phyloP scores from a whole-genome alignment of 129 eudicot genomes.

The Mikania micrantha region DNA sequence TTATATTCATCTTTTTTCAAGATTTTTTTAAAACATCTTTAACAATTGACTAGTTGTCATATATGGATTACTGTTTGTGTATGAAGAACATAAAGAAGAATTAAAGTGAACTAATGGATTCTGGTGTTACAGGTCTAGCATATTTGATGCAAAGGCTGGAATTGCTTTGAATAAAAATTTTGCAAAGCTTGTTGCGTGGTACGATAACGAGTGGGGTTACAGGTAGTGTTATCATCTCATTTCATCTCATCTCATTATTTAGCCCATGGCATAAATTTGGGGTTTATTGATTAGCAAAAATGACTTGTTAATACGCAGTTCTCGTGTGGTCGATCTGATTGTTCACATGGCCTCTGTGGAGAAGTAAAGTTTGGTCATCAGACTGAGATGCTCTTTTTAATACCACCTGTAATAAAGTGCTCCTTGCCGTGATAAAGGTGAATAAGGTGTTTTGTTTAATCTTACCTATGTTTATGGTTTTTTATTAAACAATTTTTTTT shows the following conservation, averaged over 20 bases:
- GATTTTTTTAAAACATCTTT: background rate
- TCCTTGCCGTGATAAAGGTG: slow-evolving; percentile 13
- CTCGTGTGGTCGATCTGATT: slow-evolving; percentile 70
- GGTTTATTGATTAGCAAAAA: background rate
- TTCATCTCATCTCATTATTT: background rate
- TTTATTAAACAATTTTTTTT: slow-evolving; percentile 5
- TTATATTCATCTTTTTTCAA: background rate
- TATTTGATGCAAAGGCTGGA: slow-evolving; percentile 83
- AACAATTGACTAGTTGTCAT: background rate
- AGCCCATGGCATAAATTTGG: background rate
- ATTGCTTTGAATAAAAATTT: slow-evolving; percentile 56
- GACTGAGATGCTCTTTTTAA: background rate
- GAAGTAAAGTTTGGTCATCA: slow-evolving; percentile 20
- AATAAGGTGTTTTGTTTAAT: slow-evolving; percentile 13
- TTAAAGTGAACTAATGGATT: background rate
- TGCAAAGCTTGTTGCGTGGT: slow-evolving; percentile 74
- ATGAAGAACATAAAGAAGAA: slow-evolving; percentile 5
- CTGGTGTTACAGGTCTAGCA: slow-evolving; percentile 54
- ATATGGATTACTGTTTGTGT: background rate
- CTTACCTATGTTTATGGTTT: slow-evolving; percentile 3
- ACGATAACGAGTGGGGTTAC: slow-evolving; percentile 94
- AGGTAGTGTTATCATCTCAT: slow-evolving; percentile 35
- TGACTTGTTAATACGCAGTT: slow-evolving; percentile 27
- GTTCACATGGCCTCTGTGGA: slow-evolving; percentile 51
- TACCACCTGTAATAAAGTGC: slow-evolving; percentile 21